A percentile compares a stretch with the other conserved stretches of the same genome.
Evolutionary conservation across 176 grass and related monocot species (phyloP).

Genomic region (Secale cereale): DNA sequence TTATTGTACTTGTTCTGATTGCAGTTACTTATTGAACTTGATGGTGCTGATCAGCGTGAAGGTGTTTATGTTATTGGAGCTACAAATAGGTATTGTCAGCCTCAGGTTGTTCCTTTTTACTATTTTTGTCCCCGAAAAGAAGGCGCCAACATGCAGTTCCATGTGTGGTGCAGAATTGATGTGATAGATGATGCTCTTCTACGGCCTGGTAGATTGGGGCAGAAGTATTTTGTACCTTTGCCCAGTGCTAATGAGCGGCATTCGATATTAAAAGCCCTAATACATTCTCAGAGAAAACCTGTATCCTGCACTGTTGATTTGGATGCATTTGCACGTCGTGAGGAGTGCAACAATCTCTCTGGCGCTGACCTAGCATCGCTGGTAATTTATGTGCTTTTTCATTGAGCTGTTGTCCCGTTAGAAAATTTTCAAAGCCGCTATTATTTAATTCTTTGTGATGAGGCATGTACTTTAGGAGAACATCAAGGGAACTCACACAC

Average conservation of each 20-base stretch:
- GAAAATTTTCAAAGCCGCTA: neutral
- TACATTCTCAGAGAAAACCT: constrained; percentile 43
- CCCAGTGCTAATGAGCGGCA: constrained; percentile 51
- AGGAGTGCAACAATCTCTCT: constrained; percentile 62
- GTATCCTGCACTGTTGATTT: constrained; percentile 57
- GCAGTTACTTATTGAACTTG: constrained; percentile 80
- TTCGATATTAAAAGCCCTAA: constrained; percentile 71
- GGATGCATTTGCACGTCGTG: constrained; percentile 39
- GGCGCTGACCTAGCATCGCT: constrained; percentile 72
- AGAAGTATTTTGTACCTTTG: constrained; percentile 72
- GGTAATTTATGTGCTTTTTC: constrained; percentile 37
- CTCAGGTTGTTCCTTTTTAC: neutral
- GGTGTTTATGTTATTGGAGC: constrained; percentile 89
- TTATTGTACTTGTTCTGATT: constrained; percentile 24
- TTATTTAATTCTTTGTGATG: neutral
- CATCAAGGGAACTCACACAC: neutral
- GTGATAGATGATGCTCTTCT: constrained; percentile 83
- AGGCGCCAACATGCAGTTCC: neutral
- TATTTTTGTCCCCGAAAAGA: neutral
- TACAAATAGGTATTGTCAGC: constrained; percentile 67
- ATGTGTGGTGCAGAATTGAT: constrained; percentile 52
- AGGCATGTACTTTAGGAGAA: neutral
- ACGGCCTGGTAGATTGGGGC: constrained; percentile 75
- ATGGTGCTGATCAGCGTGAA: constrained; percentile 67
- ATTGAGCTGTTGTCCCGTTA: neutral